phyloP scores from a whole-genome alignment of 345 rosid genomes.

The Euphorbia tirucalli region DNA sequence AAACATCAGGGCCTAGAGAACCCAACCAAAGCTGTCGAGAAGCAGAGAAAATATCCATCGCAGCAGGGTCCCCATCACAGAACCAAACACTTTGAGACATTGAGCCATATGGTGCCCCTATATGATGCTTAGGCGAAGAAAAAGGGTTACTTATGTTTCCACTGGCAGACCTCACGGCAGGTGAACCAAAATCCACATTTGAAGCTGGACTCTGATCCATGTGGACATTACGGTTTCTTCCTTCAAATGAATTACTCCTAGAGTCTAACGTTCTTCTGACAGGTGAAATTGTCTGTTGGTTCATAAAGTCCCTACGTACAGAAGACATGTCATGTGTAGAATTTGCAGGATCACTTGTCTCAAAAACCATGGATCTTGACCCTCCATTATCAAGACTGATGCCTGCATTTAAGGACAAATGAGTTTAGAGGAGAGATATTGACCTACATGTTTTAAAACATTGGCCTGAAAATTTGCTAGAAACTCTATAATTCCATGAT shows the following conservation, averaged over 20 bases:
- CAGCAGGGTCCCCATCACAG: slow-evolving; percentile 72
- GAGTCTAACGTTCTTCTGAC: slow-evolving; percentile 46
- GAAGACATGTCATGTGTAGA: slow-evolving; percentile 60
- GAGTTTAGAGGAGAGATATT: slow-evolving; percentile 33
- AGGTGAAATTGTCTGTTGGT: slow-evolving; percentile 67
- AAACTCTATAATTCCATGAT: slow-evolving; percentile 20
- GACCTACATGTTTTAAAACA: slow-evolving; percentile 36
- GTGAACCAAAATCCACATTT: slow-evolving; percentile 24
- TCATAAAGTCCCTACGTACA: slow-evolving; percentile 50
- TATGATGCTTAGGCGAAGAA: slow-evolving; percentile 58
- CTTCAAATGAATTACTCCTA: slow-evolving; percentile 67
- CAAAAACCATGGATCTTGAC: slow-evolving; percentile 61
- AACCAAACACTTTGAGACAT: slow-evolving; percentile 56
- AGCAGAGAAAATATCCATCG: slow-evolving; percentile 78
- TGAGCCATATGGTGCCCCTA: slow-evolving; percentile 42
- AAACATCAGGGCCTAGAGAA: slow-evolving; percentile 64
- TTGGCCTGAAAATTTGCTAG: slow-evolving; percentile 32
- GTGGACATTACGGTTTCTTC: slow-evolving; percentile 44
- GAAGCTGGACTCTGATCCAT: slow-evolving; percentile 35
- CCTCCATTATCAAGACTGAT: slow-evolving; percentile 57
- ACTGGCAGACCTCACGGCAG: slow-evolving; percentile 32
- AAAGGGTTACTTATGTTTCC: slow-evolving; percentile 34
- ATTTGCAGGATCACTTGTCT: slow-evolving; percentile 65
- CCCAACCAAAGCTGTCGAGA: slow-evolving; percentile 90
- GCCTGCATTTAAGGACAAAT: slow-evolving; percentile 49